These are phyloP conservation scores for Aspergillus eucalypticola DNA, from an alignment of 2,329 filamentous ascomycete species.

Conservation along the genomic window DNA sequence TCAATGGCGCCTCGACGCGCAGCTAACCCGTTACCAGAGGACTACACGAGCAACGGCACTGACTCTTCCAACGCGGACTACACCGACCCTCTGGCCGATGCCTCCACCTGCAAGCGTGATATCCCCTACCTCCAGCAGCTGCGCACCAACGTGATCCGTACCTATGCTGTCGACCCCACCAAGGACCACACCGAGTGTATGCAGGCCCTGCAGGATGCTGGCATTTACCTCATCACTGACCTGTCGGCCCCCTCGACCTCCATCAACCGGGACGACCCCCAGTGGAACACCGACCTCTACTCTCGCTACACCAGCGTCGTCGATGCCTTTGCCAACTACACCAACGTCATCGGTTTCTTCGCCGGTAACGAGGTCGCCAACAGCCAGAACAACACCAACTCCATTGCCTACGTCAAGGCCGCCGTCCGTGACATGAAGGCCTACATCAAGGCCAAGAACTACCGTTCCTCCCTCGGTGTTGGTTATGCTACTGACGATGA, in stretches of 20 bases:
- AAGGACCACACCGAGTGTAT: slow-evolving; percentile 82
- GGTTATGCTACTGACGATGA: slow-evolving; percentile 98
- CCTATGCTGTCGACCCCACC: slow-evolving; percentile 85
- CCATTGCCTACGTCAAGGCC: slow-evolving; percentile 95
- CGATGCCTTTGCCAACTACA: slow-evolving; percentile 77
- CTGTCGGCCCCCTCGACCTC: slow-evolving; percentile 77
- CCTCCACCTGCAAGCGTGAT: slow-evolving; percentile 74
- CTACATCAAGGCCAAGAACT: slow-evolving; percentile 80
- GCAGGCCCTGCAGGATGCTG: slow-evolving; percentile 74
- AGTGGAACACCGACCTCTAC: slow-evolving; percentile 79
- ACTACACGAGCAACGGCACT: slow-evolving; percentile 51
- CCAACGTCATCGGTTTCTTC: slow-evolving; percentile 95
- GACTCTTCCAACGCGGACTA: slow-evolving; percentile 54
- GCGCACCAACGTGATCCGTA: slow-evolving; percentile 88
- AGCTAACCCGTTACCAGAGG: slow-evolving; percentile 41
- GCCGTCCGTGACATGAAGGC: slow-evolving; percentile 94
- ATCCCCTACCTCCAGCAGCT: slow-evolving; percentile 77
- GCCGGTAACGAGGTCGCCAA: slow-evolving; percentile 98
- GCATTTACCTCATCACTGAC: slow-evolving; percentile 95
- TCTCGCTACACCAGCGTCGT: slow-evolving; percentile 80
- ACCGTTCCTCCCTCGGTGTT: slow-evolving; percentile 73
- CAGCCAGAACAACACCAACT: slow-evolving; percentile 80
- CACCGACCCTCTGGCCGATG: slow-evolving; percentile 78
- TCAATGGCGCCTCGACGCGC: not conserved
- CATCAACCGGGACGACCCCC: slow-evolving; percentile 77